Conservation (phyloP, 257 asterid genomes). For the Petunia axillaris region DNA sequence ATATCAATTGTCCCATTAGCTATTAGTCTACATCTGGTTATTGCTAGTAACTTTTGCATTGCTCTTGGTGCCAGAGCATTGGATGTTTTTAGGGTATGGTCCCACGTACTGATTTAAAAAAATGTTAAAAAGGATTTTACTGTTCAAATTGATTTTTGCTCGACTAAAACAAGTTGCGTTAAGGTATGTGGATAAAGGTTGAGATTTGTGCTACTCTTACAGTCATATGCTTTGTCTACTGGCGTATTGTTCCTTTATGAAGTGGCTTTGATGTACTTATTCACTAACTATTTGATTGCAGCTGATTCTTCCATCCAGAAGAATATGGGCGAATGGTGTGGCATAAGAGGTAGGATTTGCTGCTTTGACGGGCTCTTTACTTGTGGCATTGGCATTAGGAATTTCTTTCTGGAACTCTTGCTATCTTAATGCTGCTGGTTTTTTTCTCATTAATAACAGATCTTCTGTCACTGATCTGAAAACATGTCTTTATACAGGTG, state of each 20-base stretch:
- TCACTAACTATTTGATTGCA: conserved; percentile 36
- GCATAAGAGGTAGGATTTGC: conserved; percentile 48
- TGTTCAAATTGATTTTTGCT: conserved; percentile 2
- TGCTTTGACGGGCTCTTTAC: conserved; percentile 8
- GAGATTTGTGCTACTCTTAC: background rate
- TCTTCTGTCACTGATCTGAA: background rate
- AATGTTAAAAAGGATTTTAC: conserved; percentile 13
- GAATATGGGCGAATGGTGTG: conserved; percentile 41
- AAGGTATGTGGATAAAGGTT: background rate
- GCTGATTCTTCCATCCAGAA: conserved; percentile 47
- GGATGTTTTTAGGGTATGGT: background rate
- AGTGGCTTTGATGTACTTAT: conserved; percentile 24
- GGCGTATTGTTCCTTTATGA: conserved; percentile 3
- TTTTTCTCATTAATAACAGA: conserved; percentile 4
- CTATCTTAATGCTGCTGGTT: background rate
- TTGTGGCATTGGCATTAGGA: background rate
- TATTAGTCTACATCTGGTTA: background rate
- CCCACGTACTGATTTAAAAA: background rate
- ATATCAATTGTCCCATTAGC: background rate
- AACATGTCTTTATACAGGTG: conserved; percentile 45
- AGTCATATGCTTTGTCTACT: conserved; percentile 13
- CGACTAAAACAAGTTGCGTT: background rate
- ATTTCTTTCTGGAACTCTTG: conserved; percentile 12
- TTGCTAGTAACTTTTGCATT: conserved; percentile 1
- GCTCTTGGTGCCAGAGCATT: background rate